phyloP scores from a whole-genome alignment of 495 filamentous ascomycete species.

The Monascus purpureus region DNA sequence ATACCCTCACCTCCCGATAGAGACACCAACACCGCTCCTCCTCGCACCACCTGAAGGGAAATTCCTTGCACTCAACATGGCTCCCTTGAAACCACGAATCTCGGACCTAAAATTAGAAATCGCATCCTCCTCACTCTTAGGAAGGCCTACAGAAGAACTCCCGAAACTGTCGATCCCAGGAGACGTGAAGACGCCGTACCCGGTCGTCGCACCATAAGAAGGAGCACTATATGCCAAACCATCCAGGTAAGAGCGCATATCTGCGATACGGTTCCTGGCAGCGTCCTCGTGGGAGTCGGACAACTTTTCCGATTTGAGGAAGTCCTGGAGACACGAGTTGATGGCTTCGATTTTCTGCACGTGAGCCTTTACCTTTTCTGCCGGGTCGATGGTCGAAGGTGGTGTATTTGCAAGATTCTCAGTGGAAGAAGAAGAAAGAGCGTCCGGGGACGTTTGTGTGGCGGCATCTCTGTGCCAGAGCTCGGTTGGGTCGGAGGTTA shows the following conservation, averaged over 20 bases:
- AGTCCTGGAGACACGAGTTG: constrained; percentile 37
- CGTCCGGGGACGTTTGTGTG: constrained; percentile 61
- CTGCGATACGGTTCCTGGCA: constrained; percentile 25
- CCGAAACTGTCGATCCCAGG: constrained; percentile 12
- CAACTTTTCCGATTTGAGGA: constrained; percentile 33
- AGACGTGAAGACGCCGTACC: constrained; percentile 20
- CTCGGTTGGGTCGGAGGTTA: constrained; percentile 58
- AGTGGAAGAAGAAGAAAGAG: constrained; percentile 19
- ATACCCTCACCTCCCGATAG: not conserved
- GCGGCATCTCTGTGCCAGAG: constrained; percentile 84
- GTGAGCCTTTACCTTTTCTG: constrained; percentile 20
- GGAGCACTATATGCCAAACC: constrained; percentile 33
- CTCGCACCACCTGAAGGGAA: constrained; percentile 36
- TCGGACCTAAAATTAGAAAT: constrained; percentile 66
- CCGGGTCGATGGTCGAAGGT: constrained; percentile 8
- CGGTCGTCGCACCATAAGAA: constrained; percentile 15
- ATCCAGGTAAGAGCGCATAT: constrained; percentile 39
- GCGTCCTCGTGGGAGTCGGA: constrained; percentile 30
- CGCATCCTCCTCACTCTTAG: constrained; percentile 54
- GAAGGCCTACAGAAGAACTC: constrained; percentile 18
- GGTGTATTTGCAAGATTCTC: constrained; percentile 4
- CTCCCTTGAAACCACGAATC: constrained; percentile 86
- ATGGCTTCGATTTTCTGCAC: constrained; percentile 31
- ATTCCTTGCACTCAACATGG: constrained; percentile 66
- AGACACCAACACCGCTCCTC: constrained; percentile 11